Percentiles rank a stretch among this genome's conserved stretches.
Conservation (phyloP, 345 rosid genomes). For the Draba incana region DNA sequence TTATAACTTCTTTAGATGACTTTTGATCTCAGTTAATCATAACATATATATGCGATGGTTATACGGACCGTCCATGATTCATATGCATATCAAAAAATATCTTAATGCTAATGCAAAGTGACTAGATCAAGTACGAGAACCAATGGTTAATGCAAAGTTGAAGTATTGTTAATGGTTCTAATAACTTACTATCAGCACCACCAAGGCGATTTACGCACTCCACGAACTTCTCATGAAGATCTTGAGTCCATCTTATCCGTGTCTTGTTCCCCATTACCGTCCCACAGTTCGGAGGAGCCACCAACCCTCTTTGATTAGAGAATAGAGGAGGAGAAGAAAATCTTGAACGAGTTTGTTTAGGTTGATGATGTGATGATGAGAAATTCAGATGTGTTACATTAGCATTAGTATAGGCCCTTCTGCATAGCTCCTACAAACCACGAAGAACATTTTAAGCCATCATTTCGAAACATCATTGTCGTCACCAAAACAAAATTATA, state of each 20-base stretch:
- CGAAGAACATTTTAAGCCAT: slow-evolving; percentile 9
- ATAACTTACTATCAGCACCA: slow-evolving; percentile 69
- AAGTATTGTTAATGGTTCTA: slow-evolving; percentile 8
- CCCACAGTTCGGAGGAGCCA: slow-evolving; percentile 31
- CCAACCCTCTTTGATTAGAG: slow-evolving; percentile 26
- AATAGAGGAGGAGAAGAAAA: slow-evolving; percentile 25
- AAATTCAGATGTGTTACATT: slow-evolving; percentile 43
- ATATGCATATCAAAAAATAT: slow-evolving; percentile 17
- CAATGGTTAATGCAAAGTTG: slow-evolving; percentile 8
- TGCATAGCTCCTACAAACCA: slow-evolving; percentile 41
- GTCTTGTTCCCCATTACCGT: slow-evolving; percentile 46
- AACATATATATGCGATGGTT: neutral
- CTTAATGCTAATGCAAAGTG: slow-evolving; percentile 24
- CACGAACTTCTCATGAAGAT: slow-evolving; percentile 88
- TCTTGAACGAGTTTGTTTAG: slow-evolving; percentile 29
- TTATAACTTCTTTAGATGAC: neutral
- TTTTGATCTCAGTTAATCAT: slow-evolving; percentile 18
- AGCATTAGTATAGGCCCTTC: slow-evolving; percentile 30
- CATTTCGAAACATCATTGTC: neutral
- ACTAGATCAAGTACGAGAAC: slow-evolving; percentile 16
- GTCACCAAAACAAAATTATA: neutral
- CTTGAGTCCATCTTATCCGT: slow-evolving; percentile 85
- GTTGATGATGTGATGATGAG: slow-evolving; percentile 33
- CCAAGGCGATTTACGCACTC: slow-evolving; percentile 79
- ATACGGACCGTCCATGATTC: slow-evolving; percentile 14